These are phyloP conservation scores for Zymoseptoria ardabiliae DNA, from an alignment of 2,329 filamentous ascomycete species.

Conservation along the genomic window DNA sequence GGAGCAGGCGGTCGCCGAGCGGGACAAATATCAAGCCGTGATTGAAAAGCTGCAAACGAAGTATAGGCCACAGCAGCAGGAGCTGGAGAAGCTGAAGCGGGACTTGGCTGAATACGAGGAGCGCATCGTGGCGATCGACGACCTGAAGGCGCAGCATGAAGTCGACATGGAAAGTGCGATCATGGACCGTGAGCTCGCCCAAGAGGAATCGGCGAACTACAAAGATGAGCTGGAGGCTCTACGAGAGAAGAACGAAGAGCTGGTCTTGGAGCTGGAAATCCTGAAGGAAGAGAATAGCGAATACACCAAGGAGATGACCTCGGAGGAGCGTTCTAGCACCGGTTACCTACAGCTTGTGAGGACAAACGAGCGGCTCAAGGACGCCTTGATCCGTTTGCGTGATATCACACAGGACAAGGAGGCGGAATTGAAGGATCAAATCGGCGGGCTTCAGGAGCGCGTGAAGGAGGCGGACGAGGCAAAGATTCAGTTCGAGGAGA, in stretches of 20 bases:
- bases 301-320: slow-evolving; percentile 72
- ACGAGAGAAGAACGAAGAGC: slow-evolving; percentile 70
- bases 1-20: slow-evolving; percentile 67
- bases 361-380: slow-evolving; percentile 77
- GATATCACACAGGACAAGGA: slow-evolving; percentile 85
- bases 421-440: slow-evolving; percentile 64
- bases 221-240: slow-evolving; percentile 74
- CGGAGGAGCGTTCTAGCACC: slow-evolving; percentile 77
- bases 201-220: slow-evolving; percentile 77
- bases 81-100: slow-evolving; percentile 68
- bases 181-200: slow-evolving; percentile 90
- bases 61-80: slow-evolving; percentile 75
- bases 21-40: slow-evolving; percentile 71
- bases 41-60: slow-evolving; percentile 88
- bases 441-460: slow-evolving; percentile 32
- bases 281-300: slow-evolving; percentile 81
- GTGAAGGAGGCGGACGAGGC: slow-evolving; percentile 36
- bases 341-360: slow-evolving; percentile 89
- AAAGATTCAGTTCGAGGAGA: slow-evolving; percentile 56
- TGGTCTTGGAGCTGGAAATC: slow-evolving; percentile 82
- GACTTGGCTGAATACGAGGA: slow-evolving; percentile 68
- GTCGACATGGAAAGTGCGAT: slow-evolving; percentile 77
- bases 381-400: slow-evolving; percentile 74
- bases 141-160: slow-evolving; percentile 76
- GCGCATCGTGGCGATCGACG: slow-evolving; percentile 62